A percentile compares a stretch with the other conserved stretches of the same genome.
Conservation (phyloP, 1,284 basidiomycete genomes). For the Melampsora abietis-canadensis region DNA sequence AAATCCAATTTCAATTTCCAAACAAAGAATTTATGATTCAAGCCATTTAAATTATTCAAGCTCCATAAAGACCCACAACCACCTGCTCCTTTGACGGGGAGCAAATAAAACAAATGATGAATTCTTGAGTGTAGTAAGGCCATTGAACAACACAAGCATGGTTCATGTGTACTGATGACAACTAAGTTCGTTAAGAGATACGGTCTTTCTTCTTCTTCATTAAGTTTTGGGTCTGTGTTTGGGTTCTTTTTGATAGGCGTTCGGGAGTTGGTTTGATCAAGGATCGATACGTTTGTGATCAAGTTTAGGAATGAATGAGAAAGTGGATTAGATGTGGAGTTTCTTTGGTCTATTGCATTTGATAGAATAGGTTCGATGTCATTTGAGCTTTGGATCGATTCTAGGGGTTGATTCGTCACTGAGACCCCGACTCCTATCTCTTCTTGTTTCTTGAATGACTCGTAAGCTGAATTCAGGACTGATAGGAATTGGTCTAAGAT, state of each 20-base stretch:
- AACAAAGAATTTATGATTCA: slow-evolving; percentile 37
- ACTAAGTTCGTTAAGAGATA: slow-evolving; percentile 79
- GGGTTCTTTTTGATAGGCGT: neutral
- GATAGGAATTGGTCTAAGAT: neutral
- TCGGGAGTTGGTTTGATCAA: slow-evolving; percentile 48
- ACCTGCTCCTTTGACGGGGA: slow-evolving; percentile 63
- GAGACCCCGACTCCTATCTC: neutral
- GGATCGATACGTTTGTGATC: slow-evolving; percentile 60
- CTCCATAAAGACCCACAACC: slow-evolving; percentile 38
- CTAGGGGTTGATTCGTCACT: neutral
- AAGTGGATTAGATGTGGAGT: slow-evolving; percentile 67
- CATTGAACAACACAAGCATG: slow-evolving; percentile 94
- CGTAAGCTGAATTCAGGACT: neutral
- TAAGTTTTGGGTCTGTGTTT: too few relatives aligned
- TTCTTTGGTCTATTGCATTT: slow-evolving; percentile 66
- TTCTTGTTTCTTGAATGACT: neutral
- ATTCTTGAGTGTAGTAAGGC: slow-evolving; percentile 84
- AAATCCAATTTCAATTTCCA: slow-evolving; percentile 13
- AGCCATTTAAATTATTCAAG: slow-evolving; percentile 26
- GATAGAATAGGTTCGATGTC: slow-evolving; percentile 50
- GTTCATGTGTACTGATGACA: slow-evolving; percentile 85
- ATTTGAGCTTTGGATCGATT: neutral
- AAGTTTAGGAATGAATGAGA: slow-evolving; percentile 76
- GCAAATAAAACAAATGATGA: slow-evolving; percentile 72
- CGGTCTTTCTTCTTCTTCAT: slow-evolving; percentile 44